These are phyloP conservation scores for Haplosporangium gracile DNA, from an alignment of 192 early-diverging fungal genomes.

Conservation along the genomic window DNA sequence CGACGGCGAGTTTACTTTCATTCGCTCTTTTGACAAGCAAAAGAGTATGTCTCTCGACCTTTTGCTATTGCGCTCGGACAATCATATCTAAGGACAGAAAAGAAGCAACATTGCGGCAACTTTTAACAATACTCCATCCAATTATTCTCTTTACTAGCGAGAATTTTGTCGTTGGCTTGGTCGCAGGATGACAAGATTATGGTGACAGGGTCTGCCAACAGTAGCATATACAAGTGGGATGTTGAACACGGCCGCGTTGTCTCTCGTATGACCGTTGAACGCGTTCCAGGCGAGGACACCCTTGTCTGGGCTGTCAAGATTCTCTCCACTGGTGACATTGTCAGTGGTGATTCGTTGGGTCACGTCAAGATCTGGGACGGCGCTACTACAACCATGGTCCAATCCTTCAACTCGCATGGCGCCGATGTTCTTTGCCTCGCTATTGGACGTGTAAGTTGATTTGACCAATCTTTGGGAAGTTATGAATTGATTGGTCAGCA, in stretches of 20 bases:
- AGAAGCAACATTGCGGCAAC: not conserved
- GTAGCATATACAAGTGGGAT: slow-evolving; percentile 81
- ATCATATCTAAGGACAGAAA: not conserved
- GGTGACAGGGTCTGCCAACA: slow-evolving; percentile 87
- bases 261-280: slow-evolving; percentile 84
- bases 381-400: slow-evolving; percentile 72
- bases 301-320: slow-evolving; percentile 88
- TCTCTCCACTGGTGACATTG: slow-evolving; percentile 79
- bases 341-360: slow-evolving; percentile 93
- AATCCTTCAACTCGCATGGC: slow-evolving; percentile 79
- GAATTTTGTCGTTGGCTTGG: slow-evolving; percentile 93
- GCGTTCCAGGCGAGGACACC: slow-evolving; percentile 78
- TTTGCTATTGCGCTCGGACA: not conserved
- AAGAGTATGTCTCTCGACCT: slow-evolving; percentile 52
- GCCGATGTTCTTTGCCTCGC: slow-evolving; percentile 93
- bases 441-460: slow-evolving; percentile 58
- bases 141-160: slow-evolving; percentile 53
- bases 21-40: slow-evolving; percentile 77
- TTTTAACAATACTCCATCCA: not conserved
- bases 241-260: slow-evolving; percentile 61
- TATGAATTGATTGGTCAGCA: not conserved
- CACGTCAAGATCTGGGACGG: slow-evolving; percentile 92
- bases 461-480: not conserved
- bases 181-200: slow-evolving; percentile 76
- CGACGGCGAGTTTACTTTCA: slow-evolving; percentile 75